phyloP scores from a whole-genome alignment of 2,329 filamentous ascomycete genomes.

The Helotiales sp. region DNA sequence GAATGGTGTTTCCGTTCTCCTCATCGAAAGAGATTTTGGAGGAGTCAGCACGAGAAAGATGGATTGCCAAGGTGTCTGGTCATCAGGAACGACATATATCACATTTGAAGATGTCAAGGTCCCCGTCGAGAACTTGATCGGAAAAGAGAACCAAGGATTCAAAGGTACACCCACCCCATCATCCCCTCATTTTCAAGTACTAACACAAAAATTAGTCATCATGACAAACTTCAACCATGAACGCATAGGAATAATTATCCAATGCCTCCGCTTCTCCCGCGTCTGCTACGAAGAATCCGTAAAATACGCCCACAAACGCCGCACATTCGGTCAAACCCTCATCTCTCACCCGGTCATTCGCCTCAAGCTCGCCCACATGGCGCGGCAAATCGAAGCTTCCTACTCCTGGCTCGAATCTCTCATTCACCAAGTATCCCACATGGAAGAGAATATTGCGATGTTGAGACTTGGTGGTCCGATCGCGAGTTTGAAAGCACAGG shows the following conservation, averaged over 20 bases:
- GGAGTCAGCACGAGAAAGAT: conserved; percentile 92
- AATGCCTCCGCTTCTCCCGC: conserved; percentile 90
- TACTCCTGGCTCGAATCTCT: conserved; percentile 97
- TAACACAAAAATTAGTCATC: conserved; percentile 61
- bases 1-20: conserved; percentile 86
- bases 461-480: conserved; percentile 92
- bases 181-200: neutral
- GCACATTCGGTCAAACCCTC: conserved; percentile 93
- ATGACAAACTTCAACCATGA: conserved; percentile 99
- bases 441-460: conserved; percentile 96
- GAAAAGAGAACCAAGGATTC: conserved; percentile 98
- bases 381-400: conserved; percentile 93
- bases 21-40: conserved; percentile 82
- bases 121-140: conserved; percentile 96
- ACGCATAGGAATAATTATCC: conserved; percentile 97
- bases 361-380: conserved; percentile 97
- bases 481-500: conserved; percentile 89
- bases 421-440: conserved; percentile 88
- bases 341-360: conserved; percentile 97
- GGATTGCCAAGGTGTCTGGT: conserved; percentile 99
- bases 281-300: conserved; percentile 97
- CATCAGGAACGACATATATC: conserved; percentile 91
- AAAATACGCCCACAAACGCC: conserved; percentile 96
- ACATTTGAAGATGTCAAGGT: conserved; percentile 99
- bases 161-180: conserved; percentile 53